A percentile compares a stretch with the other conserved stretches of the same genome.
Evolutionary conservation across 2,329 filamentous ascomycete genomes (phyloP).

Genomic region (Akanthomyces muscarius): DNA sequence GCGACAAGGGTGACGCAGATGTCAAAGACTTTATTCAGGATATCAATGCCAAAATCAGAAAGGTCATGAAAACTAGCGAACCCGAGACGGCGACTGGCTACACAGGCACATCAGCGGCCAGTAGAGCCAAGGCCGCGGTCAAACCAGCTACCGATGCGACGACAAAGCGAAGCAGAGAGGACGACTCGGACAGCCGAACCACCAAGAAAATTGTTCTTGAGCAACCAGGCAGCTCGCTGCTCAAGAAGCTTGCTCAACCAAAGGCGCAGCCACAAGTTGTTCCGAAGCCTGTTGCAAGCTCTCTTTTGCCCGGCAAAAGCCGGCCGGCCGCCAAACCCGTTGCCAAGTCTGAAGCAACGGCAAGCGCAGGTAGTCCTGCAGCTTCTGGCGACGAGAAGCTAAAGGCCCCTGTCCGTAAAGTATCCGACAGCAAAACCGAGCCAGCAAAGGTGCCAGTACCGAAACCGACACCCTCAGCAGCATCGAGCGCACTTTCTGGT

Average conservation of each 20-base stretch:
- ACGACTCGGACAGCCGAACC: constrained; percentile 37
- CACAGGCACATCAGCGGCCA: constrained; percentile 37
- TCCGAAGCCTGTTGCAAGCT: constrained; percentile 26
- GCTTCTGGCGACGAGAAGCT: constrained; percentile 29
- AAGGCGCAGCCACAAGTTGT: constrained; percentile 30
- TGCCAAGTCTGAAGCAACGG: constrained; percentile 31
- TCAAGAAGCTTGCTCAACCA: constrained; percentile 37
- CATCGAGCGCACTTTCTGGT: constrained; percentile 40
- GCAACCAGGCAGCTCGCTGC: constrained; percentile 32
- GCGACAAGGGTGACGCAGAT: constrained; percentile 61
- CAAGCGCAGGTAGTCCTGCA: constrained; percentile 26
- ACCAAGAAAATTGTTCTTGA: constrained; percentile 43
- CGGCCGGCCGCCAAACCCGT: constrained; percentile 41
- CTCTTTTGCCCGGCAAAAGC: constrained; percentile 44
- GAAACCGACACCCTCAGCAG: constrained; percentile 29
- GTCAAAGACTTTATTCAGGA: constrained; percentile 58
- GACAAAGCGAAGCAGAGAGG: constrained; percentile 37
- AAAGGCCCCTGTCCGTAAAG: constrained; percentile 21
- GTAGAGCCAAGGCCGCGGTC: constrained; percentile 32
- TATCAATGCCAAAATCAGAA: constrained; percentile 48
- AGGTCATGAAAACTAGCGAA: constrained; percentile 34
- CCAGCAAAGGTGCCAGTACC: constrained; percentile 24
- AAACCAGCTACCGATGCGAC: constrained; percentile 29
- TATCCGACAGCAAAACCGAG: constrained; percentile 21
- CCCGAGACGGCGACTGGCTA: constrained; percentile 35